Conservation (phyloP, 2,329 filamentous ascomycete species). For the Aspergillus chevalieri region DNA sequence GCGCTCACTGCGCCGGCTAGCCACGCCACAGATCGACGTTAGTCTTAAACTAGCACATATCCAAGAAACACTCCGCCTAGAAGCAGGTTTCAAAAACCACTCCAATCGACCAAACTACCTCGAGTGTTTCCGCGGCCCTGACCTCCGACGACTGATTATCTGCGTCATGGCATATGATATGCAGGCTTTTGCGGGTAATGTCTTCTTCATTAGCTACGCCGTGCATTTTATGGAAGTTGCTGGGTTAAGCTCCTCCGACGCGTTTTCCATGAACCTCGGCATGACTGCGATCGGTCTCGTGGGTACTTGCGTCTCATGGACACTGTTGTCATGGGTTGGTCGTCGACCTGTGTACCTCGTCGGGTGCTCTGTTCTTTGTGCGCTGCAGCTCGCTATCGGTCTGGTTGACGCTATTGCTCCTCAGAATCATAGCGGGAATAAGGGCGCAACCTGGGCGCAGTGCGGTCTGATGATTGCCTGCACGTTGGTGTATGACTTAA, state of each 20-base stretch:
- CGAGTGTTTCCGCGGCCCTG: constrained; percentile 22
- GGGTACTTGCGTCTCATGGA: constrained; percentile 39
- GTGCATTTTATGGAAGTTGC: constrained; percentile 32
- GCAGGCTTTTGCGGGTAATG: constrained; percentile 22
- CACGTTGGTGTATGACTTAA: constrained; percentile 47
- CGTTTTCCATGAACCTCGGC: constrained; percentile 33
- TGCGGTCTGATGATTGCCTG: constrained; percentile 29
- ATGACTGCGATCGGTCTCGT: constrained; percentile 38
- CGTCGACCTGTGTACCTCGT: constrained; percentile 36
- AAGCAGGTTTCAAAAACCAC: constrained; percentile 13
- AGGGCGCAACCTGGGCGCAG: constrained; percentile 32
- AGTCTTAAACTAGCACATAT: constrained; percentile 21
- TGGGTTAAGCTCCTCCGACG: constrained; percentile 15
- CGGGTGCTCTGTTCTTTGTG: constrained; percentile 28
- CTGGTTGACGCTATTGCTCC: constrained; percentile 34
- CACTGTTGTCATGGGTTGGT: constrained; percentile 32
- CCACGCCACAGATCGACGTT: constrained; percentile 12
- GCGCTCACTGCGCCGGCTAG: constrained; percentile 13
- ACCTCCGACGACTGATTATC: constrained; percentile 23
- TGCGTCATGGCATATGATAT: constrained; percentile 24
- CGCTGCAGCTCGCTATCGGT: constrained; percentile 34
- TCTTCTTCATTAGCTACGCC: constrained; percentile 25
- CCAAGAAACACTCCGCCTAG: constrained; percentile 21
- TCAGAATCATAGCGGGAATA: constrained; percentile 10
- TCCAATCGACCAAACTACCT: constrained; percentile 7